A percentile compares a stretch with the other conserved stretches of the same genome.
Conservation (phyloP, 108 stramenopile species). For the Mayamaea pseudoterrestris region DNA sequence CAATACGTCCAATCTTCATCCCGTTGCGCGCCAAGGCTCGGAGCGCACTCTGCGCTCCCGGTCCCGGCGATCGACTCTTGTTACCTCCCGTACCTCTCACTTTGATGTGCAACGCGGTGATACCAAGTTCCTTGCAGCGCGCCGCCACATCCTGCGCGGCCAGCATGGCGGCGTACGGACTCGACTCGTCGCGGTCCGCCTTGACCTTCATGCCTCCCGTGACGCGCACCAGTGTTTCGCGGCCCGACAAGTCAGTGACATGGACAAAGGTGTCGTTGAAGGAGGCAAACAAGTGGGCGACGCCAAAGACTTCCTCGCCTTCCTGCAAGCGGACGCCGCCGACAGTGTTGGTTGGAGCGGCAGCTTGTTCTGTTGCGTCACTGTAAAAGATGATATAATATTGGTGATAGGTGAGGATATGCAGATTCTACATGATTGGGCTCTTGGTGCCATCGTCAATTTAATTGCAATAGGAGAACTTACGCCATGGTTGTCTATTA, state of each 20-base stretch:
- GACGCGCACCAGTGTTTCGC: slow-evolving; percentile 98
- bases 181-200: slow-evolving; percentile 99
- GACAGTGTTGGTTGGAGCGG: slow-evolving; percentile 23
- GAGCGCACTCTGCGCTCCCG: slow-evolving; percentile 97
- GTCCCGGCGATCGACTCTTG: slow-evolving; percentile 94
- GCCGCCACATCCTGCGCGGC: slow-evolving; percentile 99
- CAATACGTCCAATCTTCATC: slow-evolving; percentile 99
- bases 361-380: too few relatives aligned
- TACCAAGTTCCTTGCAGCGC: slow-evolving; percentile 92
- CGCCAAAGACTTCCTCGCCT: slow-evolving; percentile 97
- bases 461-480: too few relatives aligned
- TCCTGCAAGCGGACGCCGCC: slow-evolving; percentile 51
- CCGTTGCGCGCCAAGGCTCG: slow-evolving; percentile 97
- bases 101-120: slow-evolving; percentile 99
- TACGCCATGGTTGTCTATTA: too few relatives aligned
- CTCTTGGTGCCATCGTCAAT: too few relatives aligned
- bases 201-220: slow-evolving; percentile 99
- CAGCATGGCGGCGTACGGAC: slow-evolving; percentile 99
- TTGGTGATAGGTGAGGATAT: too few relatives aligned
- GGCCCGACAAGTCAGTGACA: slow-evolving; percentile 98
- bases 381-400: background rate
- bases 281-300: slow-evolving; percentile 99
- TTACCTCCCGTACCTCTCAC: slow-evolving; percentile 98
- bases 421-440: too few relatives aligned
- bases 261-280: slow-evolving; percentile 99